Evolutionary conservation across 768 basidiomycete species (phyloP).

Genomic region (Mycena amicta): DNA sequence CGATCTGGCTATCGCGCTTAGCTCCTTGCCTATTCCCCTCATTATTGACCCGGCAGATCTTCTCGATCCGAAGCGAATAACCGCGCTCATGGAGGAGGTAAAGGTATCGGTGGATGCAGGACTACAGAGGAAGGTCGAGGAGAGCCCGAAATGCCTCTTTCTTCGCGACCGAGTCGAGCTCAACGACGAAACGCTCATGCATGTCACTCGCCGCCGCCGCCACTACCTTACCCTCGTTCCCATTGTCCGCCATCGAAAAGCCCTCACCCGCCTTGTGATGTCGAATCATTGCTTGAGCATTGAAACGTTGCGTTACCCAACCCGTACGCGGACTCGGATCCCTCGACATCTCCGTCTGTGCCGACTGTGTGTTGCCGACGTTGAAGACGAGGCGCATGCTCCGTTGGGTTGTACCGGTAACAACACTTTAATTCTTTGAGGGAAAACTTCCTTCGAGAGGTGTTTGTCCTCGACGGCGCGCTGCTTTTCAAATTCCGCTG

Average conservation of each 20-base stretch:
- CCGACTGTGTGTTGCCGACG: neutral
- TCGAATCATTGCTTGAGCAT: neutral
- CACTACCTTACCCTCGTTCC: neutral
- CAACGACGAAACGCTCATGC: neutral
- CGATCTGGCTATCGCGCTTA: slow-evolving; percentile 1
- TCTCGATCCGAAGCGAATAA: neutral
- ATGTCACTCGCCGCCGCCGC: neutral
- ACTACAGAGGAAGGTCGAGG: slow-evolving; percentile 4
- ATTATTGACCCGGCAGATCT: neutral
- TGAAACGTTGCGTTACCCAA: neutral
- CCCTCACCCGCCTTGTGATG: neutral
- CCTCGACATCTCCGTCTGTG: neutral
- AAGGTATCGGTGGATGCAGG: neutral
- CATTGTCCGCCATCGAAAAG: neutral
- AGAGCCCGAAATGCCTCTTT: neutral
- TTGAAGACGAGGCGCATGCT: neutral
- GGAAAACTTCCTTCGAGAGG: neutral
- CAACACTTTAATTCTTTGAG: neutral
- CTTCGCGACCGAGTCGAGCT: slow-evolving; percentile 5
- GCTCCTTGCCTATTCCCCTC: neutral
- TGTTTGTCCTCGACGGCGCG: neutral
- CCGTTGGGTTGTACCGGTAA: neutral
- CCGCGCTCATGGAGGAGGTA: neutral
- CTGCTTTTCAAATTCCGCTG: neutral
- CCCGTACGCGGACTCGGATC: neutral